Conservation (phyloP, 192 early-diverging fungal genomes). For the Podila epigama region DNA sequence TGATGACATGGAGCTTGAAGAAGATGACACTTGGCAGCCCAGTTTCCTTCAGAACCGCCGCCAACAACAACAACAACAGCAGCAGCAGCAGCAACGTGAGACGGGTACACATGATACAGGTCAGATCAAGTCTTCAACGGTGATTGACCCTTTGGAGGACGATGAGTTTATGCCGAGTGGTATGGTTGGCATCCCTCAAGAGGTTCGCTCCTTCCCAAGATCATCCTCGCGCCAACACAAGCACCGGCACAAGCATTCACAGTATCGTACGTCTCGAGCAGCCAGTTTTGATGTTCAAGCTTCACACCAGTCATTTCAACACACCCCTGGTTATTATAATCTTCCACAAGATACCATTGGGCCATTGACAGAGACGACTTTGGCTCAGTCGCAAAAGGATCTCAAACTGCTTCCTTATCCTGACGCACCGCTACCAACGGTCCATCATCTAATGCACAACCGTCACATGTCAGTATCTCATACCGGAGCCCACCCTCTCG, state of each 20-base stretch:
- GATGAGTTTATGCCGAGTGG: conserved; percentile 22
- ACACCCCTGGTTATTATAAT: too few species aligned
- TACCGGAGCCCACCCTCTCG: too few species aligned
- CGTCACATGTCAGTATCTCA: too few species aligned
- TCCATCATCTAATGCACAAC: conserved; percentile 2
- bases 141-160: background rate
- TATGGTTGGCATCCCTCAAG: conserved; percentile 23
- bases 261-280: background rate
- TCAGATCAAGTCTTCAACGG: background rate
- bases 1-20: background rate
- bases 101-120: too few species aligned
- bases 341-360: too few species aligned
- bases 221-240: background rate
- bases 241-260: background rate
- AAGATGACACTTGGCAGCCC: background rate
- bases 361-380: background rate
- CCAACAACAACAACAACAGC: too few species aligned
- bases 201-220: background rate
- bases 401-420: background rate
- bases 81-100: background rate
- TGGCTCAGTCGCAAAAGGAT: background rate
- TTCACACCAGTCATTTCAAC: background rate
- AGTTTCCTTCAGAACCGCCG: background rate
- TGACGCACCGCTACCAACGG: background rate
- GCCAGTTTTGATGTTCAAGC: background rate